These are phyloP conservation scores for Tuber umbilicatum DNA, from an alignment of 495 filamentous ascomycete genomes.

Conservation along the genomic window DNA sequence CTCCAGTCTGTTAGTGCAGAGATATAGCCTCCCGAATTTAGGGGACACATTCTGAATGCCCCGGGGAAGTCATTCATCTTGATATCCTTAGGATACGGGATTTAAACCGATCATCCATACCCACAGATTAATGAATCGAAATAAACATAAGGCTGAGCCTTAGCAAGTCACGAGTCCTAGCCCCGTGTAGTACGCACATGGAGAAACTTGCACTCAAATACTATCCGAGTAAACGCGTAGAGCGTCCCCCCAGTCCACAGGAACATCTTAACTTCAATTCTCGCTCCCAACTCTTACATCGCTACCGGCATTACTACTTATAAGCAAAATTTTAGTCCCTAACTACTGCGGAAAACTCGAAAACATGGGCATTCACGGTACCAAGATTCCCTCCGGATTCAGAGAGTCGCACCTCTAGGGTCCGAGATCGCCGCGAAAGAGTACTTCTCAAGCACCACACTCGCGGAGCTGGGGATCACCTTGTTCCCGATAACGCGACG, in stretches of 20 bases:
- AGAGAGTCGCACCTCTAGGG: background rate
- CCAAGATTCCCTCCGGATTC: slow-evolving; percentile 20
- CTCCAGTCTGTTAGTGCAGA: too few relatives aligned
- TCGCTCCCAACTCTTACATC: background rate
- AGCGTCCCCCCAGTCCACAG: background rate
- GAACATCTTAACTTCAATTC: background rate
- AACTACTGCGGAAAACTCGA: slow-evolving; percentile 18
- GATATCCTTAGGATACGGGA: too few relatives aligned
- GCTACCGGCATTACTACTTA: background rate
- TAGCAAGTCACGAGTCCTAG: too few relatives aligned
- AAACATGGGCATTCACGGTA: slow-evolving; percentile 21
- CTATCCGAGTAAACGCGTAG: too few relatives aligned
- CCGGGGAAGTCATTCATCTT: too few relatives aligned
- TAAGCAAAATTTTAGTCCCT: slow-evolving; percentile 9
- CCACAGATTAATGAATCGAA: too few relatives aligned
- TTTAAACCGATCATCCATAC: too few relatives aligned
- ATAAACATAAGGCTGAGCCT: too few relatives aligned
- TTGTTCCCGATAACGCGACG: slow-evolving; percentile 8
- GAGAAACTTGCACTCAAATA: too few relatives aligned
- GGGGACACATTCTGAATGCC: too few relatives aligned
- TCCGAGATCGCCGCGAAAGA: background rate
- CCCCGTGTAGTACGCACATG: too few relatives aligned
- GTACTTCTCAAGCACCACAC: background rate
- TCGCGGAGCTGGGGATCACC: background rate
- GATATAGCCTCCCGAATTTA: too few relatives aligned